Evolutionary conservation across 2,329 filamentous ascomycete species (phyloP).

Genomic region (Nemania sp.): DNA sequence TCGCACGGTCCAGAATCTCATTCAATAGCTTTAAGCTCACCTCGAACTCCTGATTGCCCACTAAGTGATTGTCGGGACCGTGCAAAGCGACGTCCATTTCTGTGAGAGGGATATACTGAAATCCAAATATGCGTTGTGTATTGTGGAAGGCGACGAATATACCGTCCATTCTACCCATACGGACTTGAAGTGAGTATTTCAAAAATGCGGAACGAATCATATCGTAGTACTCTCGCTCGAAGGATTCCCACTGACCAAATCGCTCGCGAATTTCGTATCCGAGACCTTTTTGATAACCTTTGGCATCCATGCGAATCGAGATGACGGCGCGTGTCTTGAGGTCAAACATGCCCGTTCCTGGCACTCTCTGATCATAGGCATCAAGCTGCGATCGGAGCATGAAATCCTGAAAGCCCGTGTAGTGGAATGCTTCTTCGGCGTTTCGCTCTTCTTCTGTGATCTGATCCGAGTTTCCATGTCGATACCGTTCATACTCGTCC

Average conservation of each 20-base stretch:
- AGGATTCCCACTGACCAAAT: conserved; percentile 84
- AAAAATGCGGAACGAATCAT: conserved; percentile 94
- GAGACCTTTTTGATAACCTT: conserved; percentile 70
- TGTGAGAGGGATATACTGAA: conserved; percentile 84
- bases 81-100: conserved; percentile 95
- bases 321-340: conserved; percentile 93
- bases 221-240: conserved; percentile 93
- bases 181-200: conserved; percentile 95
- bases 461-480: conserved; percentile 67
- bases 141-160: conserved; percentile 98
- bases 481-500: conserved; percentile 84
- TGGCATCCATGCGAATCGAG: conserved; percentile 85
- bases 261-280: conserved; percentile 84
- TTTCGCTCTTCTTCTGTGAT: conserved; percentile 73
- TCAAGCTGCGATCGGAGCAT: conserved; percentile 95
- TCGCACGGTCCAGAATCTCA: conserved; percentile 75
- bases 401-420: conserved; percentile 83
- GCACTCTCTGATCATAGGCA: conserved; percentile 81
- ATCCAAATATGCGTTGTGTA: conserved; percentile 91
- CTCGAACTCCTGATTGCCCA: conserved; percentile 87
- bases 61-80: conserved; percentile 64
- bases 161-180: conserved; percentile 97
- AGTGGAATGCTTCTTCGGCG: conserved; percentile 81
- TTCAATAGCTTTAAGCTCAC: conserved; percentile 80
- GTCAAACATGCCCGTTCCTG: conserved; percentile 93